Evolutionary conservation across 2,329 filamentous ascomycete genomes (phyloP).

Genomic region (Penicillium janthinellum): DNA sequence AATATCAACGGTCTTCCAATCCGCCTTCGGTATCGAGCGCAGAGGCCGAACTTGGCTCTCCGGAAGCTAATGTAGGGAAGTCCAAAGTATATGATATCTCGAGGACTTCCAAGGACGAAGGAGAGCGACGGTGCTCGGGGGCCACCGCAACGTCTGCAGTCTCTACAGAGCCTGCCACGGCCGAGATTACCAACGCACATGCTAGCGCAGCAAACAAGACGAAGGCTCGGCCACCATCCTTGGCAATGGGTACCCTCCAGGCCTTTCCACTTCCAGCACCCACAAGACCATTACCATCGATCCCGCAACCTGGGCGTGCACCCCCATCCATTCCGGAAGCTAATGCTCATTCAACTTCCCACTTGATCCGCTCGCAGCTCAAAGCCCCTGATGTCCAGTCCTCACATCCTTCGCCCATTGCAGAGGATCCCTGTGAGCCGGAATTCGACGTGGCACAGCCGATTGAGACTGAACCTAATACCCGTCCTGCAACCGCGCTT

Average conservation of each 20-base stretch:
- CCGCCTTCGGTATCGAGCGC: neutral
- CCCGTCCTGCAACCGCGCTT: slow-evolving; percentile 13
- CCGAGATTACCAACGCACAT: slow-evolving; percentile 1
- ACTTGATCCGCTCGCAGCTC: slow-evolving; percentile 1
- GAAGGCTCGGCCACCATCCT: slow-evolving; percentile 24
- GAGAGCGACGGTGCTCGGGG: slow-evolving; percentile 7
- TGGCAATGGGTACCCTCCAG: slow-evolving; percentile 32
- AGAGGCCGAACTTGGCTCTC: neutral
- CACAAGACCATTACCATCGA: slow-evolving; percentile 36
- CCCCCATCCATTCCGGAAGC: slow-evolving; percentile 12
- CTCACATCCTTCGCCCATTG: slow-evolving; percentile 19
- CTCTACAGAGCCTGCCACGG: neutral
- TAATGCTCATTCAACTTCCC: slow-evolving; percentile 9
- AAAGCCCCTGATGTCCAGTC: slow-evolving; percentile 6
- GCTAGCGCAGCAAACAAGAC: slow-evolving; percentile 4
- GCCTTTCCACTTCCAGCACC: slow-evolving; percentile 41
- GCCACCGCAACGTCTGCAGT: neutral
- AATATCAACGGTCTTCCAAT: slow-evolving; percentile 17
- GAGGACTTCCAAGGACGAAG: neutral
- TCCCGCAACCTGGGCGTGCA: slow-evolving; percentile 27
- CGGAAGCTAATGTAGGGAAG: neutral
- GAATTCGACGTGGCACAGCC: neutral
- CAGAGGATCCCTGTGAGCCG: slow-evolving; percentile 15
- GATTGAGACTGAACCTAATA: neutral
- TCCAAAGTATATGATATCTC: neutral